Evolutionary conservation across 768 basidiomycete species (phyloP).

Genomic region (Russula earlei): DNA sequence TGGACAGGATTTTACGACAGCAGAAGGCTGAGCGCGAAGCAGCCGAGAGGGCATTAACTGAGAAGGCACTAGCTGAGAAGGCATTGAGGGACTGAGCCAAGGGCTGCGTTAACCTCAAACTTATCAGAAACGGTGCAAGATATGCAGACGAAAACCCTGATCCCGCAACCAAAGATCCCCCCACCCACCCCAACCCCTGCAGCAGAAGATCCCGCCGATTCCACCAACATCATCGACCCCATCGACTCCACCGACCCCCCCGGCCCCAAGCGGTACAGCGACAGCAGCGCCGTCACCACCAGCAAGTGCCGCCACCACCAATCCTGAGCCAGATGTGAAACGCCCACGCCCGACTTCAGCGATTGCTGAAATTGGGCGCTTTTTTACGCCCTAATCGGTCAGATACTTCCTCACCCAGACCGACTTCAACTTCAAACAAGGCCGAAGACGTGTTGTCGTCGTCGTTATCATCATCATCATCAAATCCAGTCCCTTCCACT

Average conservation of each 20-base stretch:
- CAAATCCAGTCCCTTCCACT: not conserved
- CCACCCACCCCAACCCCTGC: too few relatives aligned
- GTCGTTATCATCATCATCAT: too few relatives aligned
- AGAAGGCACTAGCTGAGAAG: conserved; percentile 42
- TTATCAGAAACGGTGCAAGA: conserved; percentile 3
- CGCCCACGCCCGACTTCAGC: conserved; percentile 5
- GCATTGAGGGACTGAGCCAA: conserved; percentile 33
- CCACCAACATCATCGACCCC: too few relatives aligned
- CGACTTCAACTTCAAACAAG: not conserved
- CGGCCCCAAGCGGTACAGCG: not conserved
- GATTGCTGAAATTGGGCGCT: conserved; percentile 6
- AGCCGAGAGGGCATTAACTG: conserved; percentile 41
- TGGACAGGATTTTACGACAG: conserved; percentile 84
- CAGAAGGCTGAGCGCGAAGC: conserved; percentile 60
- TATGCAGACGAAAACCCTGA: conserved; percentile 1
- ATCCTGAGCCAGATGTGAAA: conserved; percentile 15
- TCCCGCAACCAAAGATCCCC: not conserved
- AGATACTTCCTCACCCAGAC: not conserved
- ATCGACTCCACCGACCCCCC: too few relatives aligned
- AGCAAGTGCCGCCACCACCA: not conserved
- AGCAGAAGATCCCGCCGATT: too few relatives aligned
- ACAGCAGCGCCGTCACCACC: not conserved
- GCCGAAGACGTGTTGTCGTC: not conserved
- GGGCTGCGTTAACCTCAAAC: conserved; percentile 15
- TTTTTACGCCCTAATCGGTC: conserved; percentile 8